These are phyloP conservation scores for Fonsecaea erecta DNA, from an alignment of 2,329 filamentous ascomycete genomes.

Conservation along the genomic window DNA sequence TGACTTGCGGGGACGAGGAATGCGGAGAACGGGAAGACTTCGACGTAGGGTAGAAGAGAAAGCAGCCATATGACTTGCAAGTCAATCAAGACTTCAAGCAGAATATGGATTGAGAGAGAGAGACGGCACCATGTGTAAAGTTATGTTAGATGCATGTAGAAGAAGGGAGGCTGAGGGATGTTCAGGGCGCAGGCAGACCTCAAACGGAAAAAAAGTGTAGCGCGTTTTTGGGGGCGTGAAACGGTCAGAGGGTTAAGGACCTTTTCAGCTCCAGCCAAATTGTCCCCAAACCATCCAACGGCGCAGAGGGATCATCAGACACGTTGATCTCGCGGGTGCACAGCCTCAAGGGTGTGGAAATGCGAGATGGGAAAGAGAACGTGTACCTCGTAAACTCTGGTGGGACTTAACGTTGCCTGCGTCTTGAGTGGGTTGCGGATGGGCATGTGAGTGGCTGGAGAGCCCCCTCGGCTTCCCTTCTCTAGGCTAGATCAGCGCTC, in stretches of 20 bases:
- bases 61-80: slow-evolving; percentile 26
- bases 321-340: slow-evolving; percentile 8
- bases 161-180: slow-evolving; percentile 15
- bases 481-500: background rate
- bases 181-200: slow-evolving; percentile 10
- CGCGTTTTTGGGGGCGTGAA: slow-evolving; percentile 4
- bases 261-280: background rate
- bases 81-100: slow-evolving; percentile 1
- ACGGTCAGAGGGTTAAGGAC: background rate
- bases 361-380: slow-evolving; percentile 6
- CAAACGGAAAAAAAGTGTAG: slow-evolving; percentile 13
- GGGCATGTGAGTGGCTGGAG: slow-evolving; percentile 6
- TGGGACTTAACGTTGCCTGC: background rate
- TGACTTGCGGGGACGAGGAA: slow-evolving; percentile 19
- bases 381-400: slow-evolving; percentile 8
- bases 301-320: background rate
- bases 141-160: background rate
- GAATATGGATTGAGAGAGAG: slow-evolving; percentile 1
- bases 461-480: background rate
- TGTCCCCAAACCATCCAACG: background rate
- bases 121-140: background rate
- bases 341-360: slow-evolving; percentile 4
- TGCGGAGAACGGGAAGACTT: slow-evolving; percentile 8
- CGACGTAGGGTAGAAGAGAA: slow-evolving; percentile 7
- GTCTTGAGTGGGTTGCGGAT: background rate